These are phyloP conservation scores for Tolypocladium guangdongense DNA, from an alignment of 2,329 filamentous ascomycete genomes.

Conservation along the genomic window DNA sequence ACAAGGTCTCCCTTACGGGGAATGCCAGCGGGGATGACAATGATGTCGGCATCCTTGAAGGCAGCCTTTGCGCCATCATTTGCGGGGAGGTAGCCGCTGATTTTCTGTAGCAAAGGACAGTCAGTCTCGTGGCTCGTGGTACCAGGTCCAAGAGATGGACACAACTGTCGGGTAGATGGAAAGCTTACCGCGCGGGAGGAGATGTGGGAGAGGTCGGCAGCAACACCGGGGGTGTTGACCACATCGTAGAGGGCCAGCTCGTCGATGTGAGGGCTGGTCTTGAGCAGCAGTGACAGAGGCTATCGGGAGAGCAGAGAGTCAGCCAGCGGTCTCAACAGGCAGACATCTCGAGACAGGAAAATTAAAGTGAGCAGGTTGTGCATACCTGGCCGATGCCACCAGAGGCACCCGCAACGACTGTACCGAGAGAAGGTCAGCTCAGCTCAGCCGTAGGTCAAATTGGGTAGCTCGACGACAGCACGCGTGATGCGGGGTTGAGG, in stretches of 20 bases:
- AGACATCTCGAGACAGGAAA: neutral
- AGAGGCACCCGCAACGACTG: constrained; percentile 85
- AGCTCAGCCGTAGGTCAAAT: constrained; percentile 2
- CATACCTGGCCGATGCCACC: constrained; percentile 96
- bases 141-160: neutral
- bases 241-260: constrained; percentile 98
- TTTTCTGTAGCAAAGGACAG: constrained; percentile 46
- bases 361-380: constrained; percentile 2
- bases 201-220: constrained; percentile 94
- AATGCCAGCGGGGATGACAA: constrained; percentile 96
- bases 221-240: constrained; percentile 94
- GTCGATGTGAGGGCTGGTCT: constrained; percentile 76
- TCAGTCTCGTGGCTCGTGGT: neutral
- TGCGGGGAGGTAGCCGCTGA: constrained; percentile 77
- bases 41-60: constrained; percentile 86
- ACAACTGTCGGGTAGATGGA: constrained; percentile 2
- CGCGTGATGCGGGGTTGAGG: constrained; percentile 13
- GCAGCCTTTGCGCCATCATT: constrained; percentile 78
- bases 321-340: constrained; percentile 4
- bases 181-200: constrained; percentile 65
- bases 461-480: neutral
- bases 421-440: constrained; percentile 6
- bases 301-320: constrained; percentile 26
- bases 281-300: constrained; percentile 94
- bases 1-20: constrained; percentile 56